A percentile compares a stretch with the other conserved stretches of the same genome.
phyloP scores from a whole-genome alignment of 768 basidiomycete genomes.

The Amylocystis lapponica region DNA sequence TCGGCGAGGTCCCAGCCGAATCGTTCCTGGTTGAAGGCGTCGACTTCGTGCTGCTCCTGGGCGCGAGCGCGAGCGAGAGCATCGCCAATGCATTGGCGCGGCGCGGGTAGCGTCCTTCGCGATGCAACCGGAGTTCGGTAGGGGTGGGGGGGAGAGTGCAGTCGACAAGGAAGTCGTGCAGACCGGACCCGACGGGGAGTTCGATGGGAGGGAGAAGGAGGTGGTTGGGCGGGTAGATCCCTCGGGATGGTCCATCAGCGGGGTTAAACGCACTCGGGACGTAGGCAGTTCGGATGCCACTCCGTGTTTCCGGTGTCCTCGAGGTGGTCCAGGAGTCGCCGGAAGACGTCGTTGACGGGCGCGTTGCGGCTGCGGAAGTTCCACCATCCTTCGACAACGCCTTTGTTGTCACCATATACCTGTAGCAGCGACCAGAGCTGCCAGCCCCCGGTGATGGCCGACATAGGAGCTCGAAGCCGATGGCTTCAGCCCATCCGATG shows the following conservation, averaged over 20 bases:
- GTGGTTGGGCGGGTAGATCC: neutral
- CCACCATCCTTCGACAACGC: slow-evolving; percentile 32
- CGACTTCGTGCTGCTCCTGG: neutral
- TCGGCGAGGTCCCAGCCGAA: too few relatives aligned
- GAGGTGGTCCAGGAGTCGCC: slow-evolving; percentile 4
- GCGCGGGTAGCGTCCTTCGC: too few relatives aligned
- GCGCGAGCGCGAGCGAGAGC: too few relatives aligned
- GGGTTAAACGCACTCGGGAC: slow-evolving; percentile 10
- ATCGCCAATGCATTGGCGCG: neutral
- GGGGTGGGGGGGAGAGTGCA: too few relatives aligned
- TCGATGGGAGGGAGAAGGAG: slow-evolving; percentile 11
- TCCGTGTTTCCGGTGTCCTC: neutral
- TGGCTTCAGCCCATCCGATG: slow-evolving; percentile 41
- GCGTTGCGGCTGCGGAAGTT: slow-evolving; percentile 25
- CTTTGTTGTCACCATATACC: too few relatives aligned
- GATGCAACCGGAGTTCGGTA: too few relatives aligned
- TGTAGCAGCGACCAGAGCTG: slow-evolving; percentile 35
- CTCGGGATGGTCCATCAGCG: too few relatives aligned
- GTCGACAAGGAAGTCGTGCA: slow-evolving; percentile 5
- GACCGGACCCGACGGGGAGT: neutral
- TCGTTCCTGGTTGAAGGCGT: neutral
- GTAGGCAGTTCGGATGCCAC: slow-evolving; percentile 4
- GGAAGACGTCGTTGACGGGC: slow-evolving; percentile 18
- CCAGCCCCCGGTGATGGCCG: slow-evolving; percentile 21
- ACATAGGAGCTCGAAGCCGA: slow-evolving; percentile 38